These are phyloP conservation scores for Boechera divaricarpa DNA, from an alignment of 345 rosid genomes.

Conservation along the genomic window DNA sequence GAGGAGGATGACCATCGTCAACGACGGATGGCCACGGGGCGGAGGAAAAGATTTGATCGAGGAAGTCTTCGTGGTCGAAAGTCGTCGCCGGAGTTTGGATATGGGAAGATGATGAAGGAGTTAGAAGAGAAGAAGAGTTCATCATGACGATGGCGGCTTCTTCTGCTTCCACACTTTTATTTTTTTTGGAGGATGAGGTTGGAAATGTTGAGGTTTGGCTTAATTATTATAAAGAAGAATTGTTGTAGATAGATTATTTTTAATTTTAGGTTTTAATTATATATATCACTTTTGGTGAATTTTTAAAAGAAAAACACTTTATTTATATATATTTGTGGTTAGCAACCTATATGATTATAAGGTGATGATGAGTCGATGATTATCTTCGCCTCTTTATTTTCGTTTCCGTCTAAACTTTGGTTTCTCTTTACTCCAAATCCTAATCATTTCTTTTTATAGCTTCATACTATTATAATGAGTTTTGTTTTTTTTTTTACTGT, in stretches of 20 bases:
- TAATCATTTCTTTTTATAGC: slow-evolving; percentile 14
- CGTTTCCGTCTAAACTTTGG: slow-evolving; percentile 34
- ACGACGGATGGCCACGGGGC: slow-evolving; percentile 55
- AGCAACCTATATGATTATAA: background rate
- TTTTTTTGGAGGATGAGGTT: background rate
- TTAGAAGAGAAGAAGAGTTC: slow-evolving; percentile 45
- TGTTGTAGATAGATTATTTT: slow-evolving; percentile 9
- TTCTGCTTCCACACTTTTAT: slow-evolving; percentile 15
- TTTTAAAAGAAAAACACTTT: background rate
- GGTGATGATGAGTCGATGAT: slow-evolving; percentile 31
- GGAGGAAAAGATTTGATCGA: slow-evolving; percentile 75
- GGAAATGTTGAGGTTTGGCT: slow-evolving; percentile 35
- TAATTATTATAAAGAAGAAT: slow-evolving; percentile 42
- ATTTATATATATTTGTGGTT: background rate
- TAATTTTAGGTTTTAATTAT: background rate
- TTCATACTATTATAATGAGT: too few species aligned
- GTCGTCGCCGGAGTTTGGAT: slow-evolving; percentile 34
- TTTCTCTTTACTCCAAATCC: slow-evolving; percentile 20
- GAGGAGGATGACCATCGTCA: slow-evolving; percentile 32
- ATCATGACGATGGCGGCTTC: slow-evolving; percentile 27
- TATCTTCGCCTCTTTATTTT: slow-evolving; percentile 3
- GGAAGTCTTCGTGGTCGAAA: slow-evolving; percentile 68
- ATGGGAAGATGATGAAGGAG: slow-evolving; percentile 43
- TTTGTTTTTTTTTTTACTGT: too few species aligned
- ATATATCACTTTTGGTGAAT: background rate